phyloP scores from a whole-genome alignment of 805 yeast genomes.

The Suhomyces xylopsoci region DNA sequence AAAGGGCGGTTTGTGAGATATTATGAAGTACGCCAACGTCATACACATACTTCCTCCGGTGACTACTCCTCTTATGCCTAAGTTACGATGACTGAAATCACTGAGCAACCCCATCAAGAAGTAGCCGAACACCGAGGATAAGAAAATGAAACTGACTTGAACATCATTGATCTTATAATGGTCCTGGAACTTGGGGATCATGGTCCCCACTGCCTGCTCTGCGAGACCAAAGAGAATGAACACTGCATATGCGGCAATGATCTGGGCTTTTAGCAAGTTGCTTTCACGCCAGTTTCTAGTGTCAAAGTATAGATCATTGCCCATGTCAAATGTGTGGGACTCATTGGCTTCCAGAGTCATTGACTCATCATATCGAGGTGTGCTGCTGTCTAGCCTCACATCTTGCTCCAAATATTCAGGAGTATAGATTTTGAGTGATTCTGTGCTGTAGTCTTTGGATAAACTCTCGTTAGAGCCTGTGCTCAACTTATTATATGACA shows the following conservation, averaged over 20 bases:
- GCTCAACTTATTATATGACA: background rate
- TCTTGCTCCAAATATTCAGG: slow-evolving; percentile 1
- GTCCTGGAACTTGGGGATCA: slow-evolving; percentile 50
- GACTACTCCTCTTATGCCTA: slow-evolving; percentile 51
- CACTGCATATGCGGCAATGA: slow-evolving; percentile 34
- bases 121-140: slow-evolving; percentile 55
- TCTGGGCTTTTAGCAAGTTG: slow-evolving; percentile 39
- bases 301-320: slow-evolving; percentile 25
- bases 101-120: slow-evolving; percentile 49
- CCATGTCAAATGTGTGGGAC: slow-evolving; percentile 5
- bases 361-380: background rate
- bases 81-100: slow-evolving; percentile 34
- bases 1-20: slow-evolving; percentile 43
- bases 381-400: background rate
- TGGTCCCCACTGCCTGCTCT: slow-evolving; percentile 61
- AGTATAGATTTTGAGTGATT: background rate
- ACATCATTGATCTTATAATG: slow-evolving; percentile 49
- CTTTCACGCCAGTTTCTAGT: slow-evolving; percentile 40
- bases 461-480: background rate
- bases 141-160: slow-evolving; percentile 47
- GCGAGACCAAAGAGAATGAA: slow-evolving; percentile 52
- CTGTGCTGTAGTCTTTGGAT: background rate
- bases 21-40: slow-evolving; percentile 35
- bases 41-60: slow-evolving; percentile 32
- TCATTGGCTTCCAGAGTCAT: background rate